Evolutionary conservation across 768 basidiomycete species (phyloP).

Genomic region (Termitomyces sp.): DNA sequence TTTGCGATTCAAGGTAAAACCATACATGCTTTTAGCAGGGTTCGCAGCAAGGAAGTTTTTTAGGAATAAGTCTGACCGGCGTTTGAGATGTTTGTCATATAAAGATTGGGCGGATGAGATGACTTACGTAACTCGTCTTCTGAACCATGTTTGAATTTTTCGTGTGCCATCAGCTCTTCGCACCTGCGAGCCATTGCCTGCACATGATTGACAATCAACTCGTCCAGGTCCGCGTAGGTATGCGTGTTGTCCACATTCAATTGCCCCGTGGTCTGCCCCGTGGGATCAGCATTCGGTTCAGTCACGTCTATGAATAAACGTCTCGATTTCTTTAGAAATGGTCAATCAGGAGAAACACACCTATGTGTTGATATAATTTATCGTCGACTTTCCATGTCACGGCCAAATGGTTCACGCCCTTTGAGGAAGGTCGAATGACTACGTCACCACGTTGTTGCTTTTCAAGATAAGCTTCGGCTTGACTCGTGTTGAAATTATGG

Average conservation of each 20-base stretch:
- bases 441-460: slow-evolving; percentile 94
- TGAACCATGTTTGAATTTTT: slow-evolving; percentile 87
- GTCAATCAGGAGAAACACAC: slow-evolving; percentile 38
- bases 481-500: slow-evolving; percentile 87
- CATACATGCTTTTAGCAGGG: slow-evolving; percentile 93
- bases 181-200: slow-evolving; percentile 91
- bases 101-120: neutral
- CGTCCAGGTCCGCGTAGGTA: slow-evolving; percentile 90
- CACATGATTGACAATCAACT: slow-evolving; percentile 94
- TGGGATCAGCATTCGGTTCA: slow-evolving; percentile 74
- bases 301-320: slow-evolving; percentile 57
- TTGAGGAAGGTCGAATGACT: slow-evolving; percentile 93
- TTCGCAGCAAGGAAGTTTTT: slow-evolving; percentile 92
- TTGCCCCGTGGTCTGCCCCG: slow-evolving; percentile 59
- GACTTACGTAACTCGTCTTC: slow-evolving; percentile 89
- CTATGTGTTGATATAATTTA: slow-evolving; percentile 93
- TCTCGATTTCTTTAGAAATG: neutral
- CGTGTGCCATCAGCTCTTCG: slow-evolving; percentile 92
- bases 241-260: slow-evolving; percentile 76
- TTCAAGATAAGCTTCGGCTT: slow-evolving; percentile 88
- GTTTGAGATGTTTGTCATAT: neutral
- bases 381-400: slow-evolving; percentile 99
- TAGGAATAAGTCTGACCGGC: slow-evolving; percentile 68
- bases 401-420: slow-evolving; percentile 89
- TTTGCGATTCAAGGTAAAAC: slow-evolving; percentile 87